Base-by-base conservation (phyloP, 176 grass and related monocot genomes). In the Oryza punctata region DNA sequence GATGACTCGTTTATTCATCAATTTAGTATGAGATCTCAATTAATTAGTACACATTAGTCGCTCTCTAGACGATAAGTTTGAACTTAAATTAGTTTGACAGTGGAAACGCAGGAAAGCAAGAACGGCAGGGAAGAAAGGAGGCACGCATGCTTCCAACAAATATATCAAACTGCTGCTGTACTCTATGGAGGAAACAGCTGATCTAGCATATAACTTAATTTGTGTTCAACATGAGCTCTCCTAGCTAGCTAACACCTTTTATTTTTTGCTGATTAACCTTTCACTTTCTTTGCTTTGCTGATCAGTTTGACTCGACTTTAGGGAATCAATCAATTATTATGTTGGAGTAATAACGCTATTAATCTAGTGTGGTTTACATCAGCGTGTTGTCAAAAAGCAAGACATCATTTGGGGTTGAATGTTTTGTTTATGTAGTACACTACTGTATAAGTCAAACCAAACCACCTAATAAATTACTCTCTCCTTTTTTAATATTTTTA, bases 51-150 rank as follows among this genome's bases (percentile, higher is more conserved):
- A 21, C 19, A 57, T 57, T 19, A 21, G 52, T 57, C 52, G 1
- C 52, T 57, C 0, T 21, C 21, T 10, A 24, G 57, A 61, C 57
- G 57, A 30, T 21, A 27, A 64, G 25, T 32, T 73, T 32, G 69
- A 72, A 43, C 16, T 1, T 4, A 19, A 18, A 28, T 21, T 65
- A 4, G 59, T 24, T 59, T 60, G 13, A 35, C 2, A 21, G 72
- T 76, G 81, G 71, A 75, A 83, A 83, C 81, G 33, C 18, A 75
- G 14, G 41, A 50, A 75, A 83, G 40, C 28, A 50, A 18, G 8
- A 50, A 43, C 81, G 29, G 71, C 43, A 5, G n/a, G 28, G 59
- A 38, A 52, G 70, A 50, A 52, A 9, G 41, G 12, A 26, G 60
- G 32, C 59, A 66, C 12, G 44, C 13, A 50, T 52, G 28, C 29